Percentiles rank a stretch among this genome's conserved stretches.
phyloP scores from a whole-genome alignment of 2,329 filamentous ascomycete genomes.

The Stemphylium beticola region DNA sequence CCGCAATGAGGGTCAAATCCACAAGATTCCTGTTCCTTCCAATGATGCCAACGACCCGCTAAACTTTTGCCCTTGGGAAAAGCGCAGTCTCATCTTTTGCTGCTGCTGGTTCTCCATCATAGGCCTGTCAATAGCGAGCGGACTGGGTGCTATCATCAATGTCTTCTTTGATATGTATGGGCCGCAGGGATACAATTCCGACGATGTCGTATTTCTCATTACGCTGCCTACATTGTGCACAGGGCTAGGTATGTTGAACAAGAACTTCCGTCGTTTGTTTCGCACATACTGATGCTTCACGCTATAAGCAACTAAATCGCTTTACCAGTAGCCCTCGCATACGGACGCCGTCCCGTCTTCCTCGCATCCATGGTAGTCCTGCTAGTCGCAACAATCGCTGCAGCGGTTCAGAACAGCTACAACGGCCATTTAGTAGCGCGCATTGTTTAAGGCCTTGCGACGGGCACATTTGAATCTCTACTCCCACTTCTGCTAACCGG shows the following conservation, averaged over 20 bases:
- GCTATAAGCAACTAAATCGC: background rate
- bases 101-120: conserved; percentile 7
- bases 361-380: background rate
- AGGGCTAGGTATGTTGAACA: background rate
- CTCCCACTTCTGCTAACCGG: conserved; percentile 3
- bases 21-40: background rate
- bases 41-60: background rate
- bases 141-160: background rate
- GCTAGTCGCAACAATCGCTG: background rate
- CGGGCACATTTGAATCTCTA: background rate
- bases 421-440: background rate
- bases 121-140: background rate
- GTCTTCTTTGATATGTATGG: background rate
- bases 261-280: background rate
- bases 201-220: background rate
- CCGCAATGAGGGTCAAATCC: background rate
- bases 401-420: background rate
- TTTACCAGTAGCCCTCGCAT: background rate
- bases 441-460: conserved; percentile 1
- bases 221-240: background rate
- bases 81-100: background rate
- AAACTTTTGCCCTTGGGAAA: background rate
- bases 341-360: conserved; percentile 2
- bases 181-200: background rate
- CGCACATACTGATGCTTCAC: background rate